Evolutionary conservation across 345 rosid species (phyloP).

Genomic region (Eucalyptus decipiens): DNA sequence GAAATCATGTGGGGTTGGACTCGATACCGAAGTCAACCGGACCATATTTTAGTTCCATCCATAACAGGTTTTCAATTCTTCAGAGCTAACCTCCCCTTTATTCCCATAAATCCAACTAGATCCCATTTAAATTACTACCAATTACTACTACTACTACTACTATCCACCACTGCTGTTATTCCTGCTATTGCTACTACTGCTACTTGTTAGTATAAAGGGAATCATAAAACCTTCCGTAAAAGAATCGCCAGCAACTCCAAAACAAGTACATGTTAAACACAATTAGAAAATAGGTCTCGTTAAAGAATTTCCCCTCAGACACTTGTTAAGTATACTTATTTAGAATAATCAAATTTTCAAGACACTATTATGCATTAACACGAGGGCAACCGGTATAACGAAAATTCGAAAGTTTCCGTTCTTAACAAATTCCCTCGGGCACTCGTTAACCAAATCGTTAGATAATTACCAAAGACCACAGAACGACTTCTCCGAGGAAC

Average conservation of each 20-base stretch:
- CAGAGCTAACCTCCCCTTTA: not conserved
- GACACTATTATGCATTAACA: not conserved
- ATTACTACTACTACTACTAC: not conserved
- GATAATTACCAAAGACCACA: not conserved
- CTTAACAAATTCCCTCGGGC: not conserved
- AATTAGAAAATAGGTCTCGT: not conserved
- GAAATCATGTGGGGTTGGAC: not conserved
- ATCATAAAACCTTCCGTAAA: not conserved
- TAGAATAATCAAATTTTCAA: not conserved
- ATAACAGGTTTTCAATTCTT: not conserved
- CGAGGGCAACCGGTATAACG: not conserved
- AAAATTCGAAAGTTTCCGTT: not conserved
- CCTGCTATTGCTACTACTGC: not conserved
- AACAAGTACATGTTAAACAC: not conserved
- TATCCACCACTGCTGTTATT: not conserved
- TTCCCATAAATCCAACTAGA: not conserved
- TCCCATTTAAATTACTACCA: not conserved
- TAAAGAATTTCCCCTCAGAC: not conserved
- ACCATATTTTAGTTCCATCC: not conserved
- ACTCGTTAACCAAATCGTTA: not conserved
- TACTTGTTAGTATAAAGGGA: not conserved
- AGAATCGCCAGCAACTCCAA: not conserved
- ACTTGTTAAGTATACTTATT: not conserved
- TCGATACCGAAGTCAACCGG: not conserved
- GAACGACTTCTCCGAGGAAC: not conserved